Conservation (phyloP, 2,329 filamentous ascomycete species). For the Botryosphaeria agaves region DNA sequence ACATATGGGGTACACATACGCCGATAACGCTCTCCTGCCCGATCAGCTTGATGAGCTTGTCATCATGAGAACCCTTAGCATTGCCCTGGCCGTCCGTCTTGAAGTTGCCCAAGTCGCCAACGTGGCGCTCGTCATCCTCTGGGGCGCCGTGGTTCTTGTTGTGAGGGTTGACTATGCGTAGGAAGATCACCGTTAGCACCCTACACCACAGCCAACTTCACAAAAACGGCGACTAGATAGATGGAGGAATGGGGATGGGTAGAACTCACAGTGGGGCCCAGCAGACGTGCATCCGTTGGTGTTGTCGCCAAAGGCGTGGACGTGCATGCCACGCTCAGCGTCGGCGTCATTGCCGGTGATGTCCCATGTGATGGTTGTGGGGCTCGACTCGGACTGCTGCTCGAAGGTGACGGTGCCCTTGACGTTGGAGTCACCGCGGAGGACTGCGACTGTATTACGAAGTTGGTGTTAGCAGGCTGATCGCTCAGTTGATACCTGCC, state of each 20-base stretch:
- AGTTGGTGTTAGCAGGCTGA: conserved; percentile 6
- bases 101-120: conserved; percentile 96
- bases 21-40: conserved; percentile 89
- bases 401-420: conserved; percentile 88
- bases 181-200: no score
- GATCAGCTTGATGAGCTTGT: conserved; percentile 87
- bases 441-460: conserved; percentile 57
- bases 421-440: conserved; percentile 97
- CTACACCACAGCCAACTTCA: neutral
- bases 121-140: conserved; percentile 68
- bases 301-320: conserved; percentile 98
- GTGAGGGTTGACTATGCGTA: conserved; percentile 70
- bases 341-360: conserved; percentile 86
- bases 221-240: neutral
- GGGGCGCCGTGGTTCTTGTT: conserved; percentile 85
- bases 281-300: conserved; percentile 99
- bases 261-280: conserved; percentile 77
- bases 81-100: conserved; percentile 89
- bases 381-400: conserved; percentile 65
- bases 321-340: conserved; percentile 93
- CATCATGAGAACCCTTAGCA: conserved; percentile 59
- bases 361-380: conserved; percentile 82
- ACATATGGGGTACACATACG: conserved; percentile 33
- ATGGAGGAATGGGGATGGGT: neutral
- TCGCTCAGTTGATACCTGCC: neutral